phyloP scores from a whole-genome alignment of 2,329 filamentous ascomycete species.

The Fusarium guadeloupense region DNA sequence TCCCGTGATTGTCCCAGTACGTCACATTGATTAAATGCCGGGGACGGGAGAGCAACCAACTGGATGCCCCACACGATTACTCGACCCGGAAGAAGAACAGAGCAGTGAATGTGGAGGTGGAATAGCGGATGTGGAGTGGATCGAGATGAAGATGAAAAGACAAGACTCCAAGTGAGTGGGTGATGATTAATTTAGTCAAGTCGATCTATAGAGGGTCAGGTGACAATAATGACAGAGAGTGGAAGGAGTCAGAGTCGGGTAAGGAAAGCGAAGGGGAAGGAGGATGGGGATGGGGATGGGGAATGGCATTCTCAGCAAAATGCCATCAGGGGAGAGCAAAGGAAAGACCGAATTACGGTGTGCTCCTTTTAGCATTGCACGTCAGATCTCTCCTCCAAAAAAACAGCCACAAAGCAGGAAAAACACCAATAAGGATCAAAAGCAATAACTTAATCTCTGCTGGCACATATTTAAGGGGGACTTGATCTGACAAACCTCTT shows the following conservation, averaged over 20 bases:
- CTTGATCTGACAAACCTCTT: background rate
- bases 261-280: background rate
- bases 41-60: conserved; percentile 28
- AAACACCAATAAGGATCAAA: conserved; percentile 1
- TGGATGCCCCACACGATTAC: conserved; percentile 10
- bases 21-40: conserved; percentile 22
- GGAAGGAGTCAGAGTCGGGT: background rate
- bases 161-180: no score
- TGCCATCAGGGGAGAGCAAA: conserved; percentile 18
- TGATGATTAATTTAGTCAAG: conserved; percentile 12
- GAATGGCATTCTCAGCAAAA: conserved; percentile 31
- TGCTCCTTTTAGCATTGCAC: conserved; percentile 21
- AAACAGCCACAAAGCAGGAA: conserved; percentile 6
- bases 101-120: conserved; percentile 7
- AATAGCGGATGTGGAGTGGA: conserved; percentile 7
- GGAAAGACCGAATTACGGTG: conserved; percentile 13
- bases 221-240: background rate
- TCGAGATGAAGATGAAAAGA: conserved; percentile 23
- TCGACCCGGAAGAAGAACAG: background rate
- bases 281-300: no score
- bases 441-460: conserved; percentile 2
- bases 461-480: background rate
- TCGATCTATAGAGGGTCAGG: conserved; percentile 3
- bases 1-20: background rate
- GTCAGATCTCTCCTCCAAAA: conserved; percentile 5